Conservation (phyloP, 2,329 filamentous ascomycete genomes). For the Trichoderma endophyticum region DNA sequence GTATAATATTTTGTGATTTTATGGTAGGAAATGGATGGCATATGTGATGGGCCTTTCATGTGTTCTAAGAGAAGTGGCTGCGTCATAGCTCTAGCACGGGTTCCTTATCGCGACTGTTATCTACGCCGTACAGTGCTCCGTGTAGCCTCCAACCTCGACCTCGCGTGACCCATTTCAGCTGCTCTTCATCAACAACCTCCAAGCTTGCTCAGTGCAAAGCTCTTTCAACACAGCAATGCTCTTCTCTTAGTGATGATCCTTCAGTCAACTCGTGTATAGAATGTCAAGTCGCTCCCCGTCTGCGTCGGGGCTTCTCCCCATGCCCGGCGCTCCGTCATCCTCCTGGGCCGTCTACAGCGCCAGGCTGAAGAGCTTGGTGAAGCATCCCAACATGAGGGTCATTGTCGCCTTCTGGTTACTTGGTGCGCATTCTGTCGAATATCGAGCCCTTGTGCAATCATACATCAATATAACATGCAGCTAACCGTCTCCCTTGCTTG, state of each 20-base stretch:
- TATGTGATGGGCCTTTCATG: background rate
- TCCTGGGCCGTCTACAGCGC: conserved; percentile 73
- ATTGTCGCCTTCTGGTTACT: conserved; percentile 89
- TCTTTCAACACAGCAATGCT: background rate
- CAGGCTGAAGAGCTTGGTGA: conserved; percentile 61
- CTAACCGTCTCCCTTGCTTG: conserved; percentile 9
- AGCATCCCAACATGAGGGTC: conserved; percentile 67
- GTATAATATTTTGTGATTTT: background rate
- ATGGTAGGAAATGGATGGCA: background rate
- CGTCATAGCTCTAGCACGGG: background rate
- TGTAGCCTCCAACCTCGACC: background rate
- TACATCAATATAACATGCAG: background rate
- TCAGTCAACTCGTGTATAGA: background rate
- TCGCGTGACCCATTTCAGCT: conserved; percentile 11
- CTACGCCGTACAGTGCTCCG: background rate
- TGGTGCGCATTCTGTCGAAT: conserved; percentile 50
- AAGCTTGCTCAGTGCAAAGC: background rate
- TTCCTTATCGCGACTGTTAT: conserved; percentile 11
- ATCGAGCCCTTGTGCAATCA: too few relatives aligned
- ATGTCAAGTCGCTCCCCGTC: conserved; percentile 41
- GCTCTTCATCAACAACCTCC: background rate
- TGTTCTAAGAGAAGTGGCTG: background rate
- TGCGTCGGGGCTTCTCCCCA: conserved; percentile 48
- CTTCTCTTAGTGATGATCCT: background rate
- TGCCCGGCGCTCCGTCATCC: conserved; percentile 55